Base-by-base conservation (phyloP, 805 yeast genomes). In the Debaryomyces tyrocola region DNA sequence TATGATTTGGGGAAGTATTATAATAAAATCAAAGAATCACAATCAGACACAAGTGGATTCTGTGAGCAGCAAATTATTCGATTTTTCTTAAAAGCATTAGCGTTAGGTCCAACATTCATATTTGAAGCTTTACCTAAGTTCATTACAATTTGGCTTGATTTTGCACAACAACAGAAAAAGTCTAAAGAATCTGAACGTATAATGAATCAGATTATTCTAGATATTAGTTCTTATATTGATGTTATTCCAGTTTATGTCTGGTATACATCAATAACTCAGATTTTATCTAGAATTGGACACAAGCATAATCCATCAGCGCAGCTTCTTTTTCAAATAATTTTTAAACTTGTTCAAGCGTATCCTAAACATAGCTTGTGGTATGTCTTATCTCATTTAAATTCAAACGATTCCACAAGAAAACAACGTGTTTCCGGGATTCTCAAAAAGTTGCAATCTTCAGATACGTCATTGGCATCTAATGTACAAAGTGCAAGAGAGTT, bases 111-210 rank as follows among this genome's bases (percentile, higher is more conserved):
- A 2, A 75, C 79, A 33, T 85, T 82, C 57, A 77, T 88, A 2
- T 83, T 83, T 58, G 97, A 94, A 64, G 85, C 92, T 0, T 68
- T 94, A 17, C 98, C 99, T 0, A 90, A 90, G 57, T 79, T 89
- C n/a, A 77, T 91, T 4, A 90, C 96, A 0, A 77, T 88, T 7
- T 94, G 99, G 99, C 70, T 94, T 20, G 96, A 91, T 55, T 87
- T 85, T 62, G 82, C 77, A 1, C 74, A 72, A 38, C 53, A 47
- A 21, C 48, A 55, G 6, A 48, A 49, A 9, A 54, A 50, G 14
- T 46, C 59, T 4, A 56, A 53, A 44, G 73, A 69, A 27, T 66
- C 69, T 2, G 69, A 67, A 37, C 43, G 70, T 51, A 49, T 65
- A 47, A 63, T 82, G 24, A 66, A 72, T 2, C 70, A 69, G 33